Base-by-base conservation (phyloP, 2,329 filamentous ascomycete genomes). In the Venturia aucupariae region DNA sequence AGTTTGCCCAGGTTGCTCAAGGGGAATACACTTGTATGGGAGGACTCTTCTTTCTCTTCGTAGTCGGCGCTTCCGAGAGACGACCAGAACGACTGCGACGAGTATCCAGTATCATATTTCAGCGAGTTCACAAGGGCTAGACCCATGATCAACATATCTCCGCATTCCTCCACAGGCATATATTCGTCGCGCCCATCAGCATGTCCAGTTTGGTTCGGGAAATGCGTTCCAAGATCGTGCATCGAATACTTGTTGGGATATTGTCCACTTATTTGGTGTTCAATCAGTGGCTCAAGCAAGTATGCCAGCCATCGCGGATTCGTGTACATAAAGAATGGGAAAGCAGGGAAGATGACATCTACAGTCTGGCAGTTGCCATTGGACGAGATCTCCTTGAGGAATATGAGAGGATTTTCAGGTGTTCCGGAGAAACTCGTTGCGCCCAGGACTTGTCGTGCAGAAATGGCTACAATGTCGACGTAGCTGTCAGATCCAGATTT, bases 361-460 rank as follows among this genome's bases (percentile, higher is more conserved):
- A 94, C 88, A 0, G 90, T 94, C 72, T 94, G 90, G 74, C 87
- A 87, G 70, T 95, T 93, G 4, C 90, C 90, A 69, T 93, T 89
- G 2, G 88, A 92, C 1, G 89, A 91, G 64, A 94, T 93, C 73
- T 94, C 90, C 72, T 94, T 94, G 66, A 93, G 77, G 75, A 94
- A 94, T 27, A 94, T 74, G 51, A 93, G 81, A 0, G 89, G 88
- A 67, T 85, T 81, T 3, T 90, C 83, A 3, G 84, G 83, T 24
- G 89, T 89, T 54, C 89, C 84, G 7, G 88, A 84, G 71, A 92
- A 89, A 67, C 87, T 86, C 2, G 88, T 90, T 1, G 88, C 90
- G 7, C 90, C 90, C 72, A 94, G 81, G 17, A 90, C 88, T 72
- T 95, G 90, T 57, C 90, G 85, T 61, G 90, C 90, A 65, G 87